phyloP scores from a whole-genome alignment of 495 filamentous ascomycete species.

The Lophium mytilinum region DNA sequence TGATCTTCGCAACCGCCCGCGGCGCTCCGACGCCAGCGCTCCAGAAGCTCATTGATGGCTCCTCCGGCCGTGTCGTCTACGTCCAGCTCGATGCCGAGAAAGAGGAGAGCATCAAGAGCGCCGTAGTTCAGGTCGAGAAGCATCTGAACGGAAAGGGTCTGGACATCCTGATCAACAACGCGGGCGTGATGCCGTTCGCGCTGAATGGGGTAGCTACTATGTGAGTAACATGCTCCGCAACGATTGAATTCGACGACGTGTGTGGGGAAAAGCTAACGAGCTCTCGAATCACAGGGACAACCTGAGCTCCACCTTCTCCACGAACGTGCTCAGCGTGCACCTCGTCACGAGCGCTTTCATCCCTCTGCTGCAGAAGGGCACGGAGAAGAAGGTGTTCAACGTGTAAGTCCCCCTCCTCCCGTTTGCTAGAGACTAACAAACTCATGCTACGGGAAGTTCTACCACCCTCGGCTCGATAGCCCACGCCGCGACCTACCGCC shows the following conservation, averaged over 20 bases:
- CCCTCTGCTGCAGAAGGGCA: slow-evolving; percentile 40
- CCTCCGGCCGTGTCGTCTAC: not conserved
- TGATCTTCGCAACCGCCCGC: not conserved
- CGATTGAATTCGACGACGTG: not conserved
- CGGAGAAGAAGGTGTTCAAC: slow-evolving; percentile 41
- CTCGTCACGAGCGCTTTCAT: slow-evolving; percentile 39
- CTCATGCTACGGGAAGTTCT: not conserved
- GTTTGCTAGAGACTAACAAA: slow-evolving; percentile 10
- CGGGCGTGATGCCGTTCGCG: slow-evolving; percentile 27
- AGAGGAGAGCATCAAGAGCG: not conserved
- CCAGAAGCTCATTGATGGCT: not conserved
- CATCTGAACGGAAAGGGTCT: slow-evolving; percentile 25
- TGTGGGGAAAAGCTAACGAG: not conserved
- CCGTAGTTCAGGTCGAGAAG: slow-evolving; percentile 21
- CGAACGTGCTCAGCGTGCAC: slow-evolving; percentile 41
- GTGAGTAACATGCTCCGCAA: slow-evolving; percentile 20
- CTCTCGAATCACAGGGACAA: slow-evolving; percentile 1
- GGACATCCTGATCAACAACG: slow-evolving; percentile 41
- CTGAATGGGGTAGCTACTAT: slow-evolving; percentile 29
- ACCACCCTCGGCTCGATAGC: slow-evolving; percentile 1
- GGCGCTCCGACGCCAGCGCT: not conserved
- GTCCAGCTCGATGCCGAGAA: not conserved
- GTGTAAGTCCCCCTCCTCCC: slow-evolving; percentile 31
- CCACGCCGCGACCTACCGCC: slow-evolving; percentile 5
- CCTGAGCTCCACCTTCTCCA: slow-evolving; percentile 36